Base-by-base conservation (phyloP, 2,329 filamentous ascomycete species). In the Chaetomiaceae sp. region DNA sequence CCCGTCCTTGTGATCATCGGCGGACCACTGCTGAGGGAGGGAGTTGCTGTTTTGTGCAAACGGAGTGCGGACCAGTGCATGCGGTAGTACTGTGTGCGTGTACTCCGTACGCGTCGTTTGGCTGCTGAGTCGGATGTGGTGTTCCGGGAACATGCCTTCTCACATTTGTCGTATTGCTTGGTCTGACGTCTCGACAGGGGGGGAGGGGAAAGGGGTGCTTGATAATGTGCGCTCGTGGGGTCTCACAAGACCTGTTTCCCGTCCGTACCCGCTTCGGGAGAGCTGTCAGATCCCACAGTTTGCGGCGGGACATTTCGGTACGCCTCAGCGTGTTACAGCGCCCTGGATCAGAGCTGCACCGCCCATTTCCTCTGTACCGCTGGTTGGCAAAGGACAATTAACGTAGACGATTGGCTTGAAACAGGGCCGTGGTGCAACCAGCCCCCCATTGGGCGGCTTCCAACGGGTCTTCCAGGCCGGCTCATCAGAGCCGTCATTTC, bases 221-320 rank as follows among this genome's bases (percentile, higher is more conserved):
- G 30, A 33, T 44, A 47, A 50, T 54, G 51, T 50, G 51, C 48
- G 41, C 27, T 19, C 20, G 16, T 31, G 37, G 41, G 52, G 52
- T 55, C 48, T 55, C 52, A 51, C 51, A 50, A 55, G 38, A 53
- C 48, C 21, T 40, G 48, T 58, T 50, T 54, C 55, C 53, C 55
- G 48, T 45, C 40, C 45, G 50, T 50, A 51, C 55, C 50, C 57
- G 51, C 49, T 37, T 44, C 27, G 38, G 50, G 40, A 50, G 43
- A 57, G 51, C 41, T 58, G 57, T 59, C 58, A 59, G 55, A 56
- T 59, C 50, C 57, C 57, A 58, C 54, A 54, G 51, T 57, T 51
- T 44, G 50, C 31, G 44, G 49, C 50, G 48, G 45, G 44, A 53
- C 44, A 47, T 37, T 49, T 54, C 40, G 49, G 49, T 42, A 42